Percentiles rank a stretch among this genome's conserved stretches.
Evolutionary conservation across 306 rosid genomes (phyloP).

Genomic region (Cicer cuneatum): DNA sequence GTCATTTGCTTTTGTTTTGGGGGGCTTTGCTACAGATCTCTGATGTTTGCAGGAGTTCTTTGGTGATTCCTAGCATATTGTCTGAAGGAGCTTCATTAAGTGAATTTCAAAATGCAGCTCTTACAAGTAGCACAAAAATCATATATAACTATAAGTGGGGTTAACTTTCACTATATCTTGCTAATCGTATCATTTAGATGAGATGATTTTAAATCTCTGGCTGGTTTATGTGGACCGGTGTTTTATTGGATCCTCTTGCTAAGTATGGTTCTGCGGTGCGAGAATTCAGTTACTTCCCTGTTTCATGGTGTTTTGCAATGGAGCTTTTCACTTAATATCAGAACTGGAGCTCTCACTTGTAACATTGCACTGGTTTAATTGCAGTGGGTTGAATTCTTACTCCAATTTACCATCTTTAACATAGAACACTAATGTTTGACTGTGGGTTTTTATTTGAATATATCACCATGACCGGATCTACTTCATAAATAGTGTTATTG

Average conservation of each 20-base stretch:
- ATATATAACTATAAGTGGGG: constrained; percentile 55
- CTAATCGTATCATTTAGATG: constrained; percentile 52
- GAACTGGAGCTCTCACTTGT: constrained; percentile 61
- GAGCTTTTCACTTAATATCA: constrained; percentile 49
- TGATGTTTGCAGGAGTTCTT: constrained; percentile 54
- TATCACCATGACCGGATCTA: constrained; percentile 46
- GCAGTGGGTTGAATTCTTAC: constrained; percentile 67
- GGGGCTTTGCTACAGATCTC: constrained; percentile 71
- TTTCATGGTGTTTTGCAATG: constrained; percentile 56
- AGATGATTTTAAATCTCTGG: constrained; percentile 53
- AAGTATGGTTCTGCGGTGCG: constrained; percentile 51
- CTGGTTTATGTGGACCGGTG: constrained; percentile 50
- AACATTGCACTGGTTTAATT: constrained; percentile 52
- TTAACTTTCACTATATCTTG: constrained; percentile 52
- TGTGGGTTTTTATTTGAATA: constrained; percentile 50
- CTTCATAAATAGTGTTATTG: constrained; percentile 50
- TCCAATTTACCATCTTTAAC: constrained; percentile 47
- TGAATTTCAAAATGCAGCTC: constrained; percentile 58
- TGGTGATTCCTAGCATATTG: constrained; percentile 54
- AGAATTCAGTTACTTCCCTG: constrained; percentile 52
- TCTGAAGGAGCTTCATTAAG: constrained; percentile 55
- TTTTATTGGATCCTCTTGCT: constrained; percentile 57
- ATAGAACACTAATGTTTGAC: constrained; percentile 51
- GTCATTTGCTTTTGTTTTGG: constrained; percentile 72
- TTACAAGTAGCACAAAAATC: constrained; percentile 56